These are phyloP conservation scores for Tremella fuciformis DNA, from an alignment of 768 basidiomycete species.

Conservation along the genomic window DNA sequence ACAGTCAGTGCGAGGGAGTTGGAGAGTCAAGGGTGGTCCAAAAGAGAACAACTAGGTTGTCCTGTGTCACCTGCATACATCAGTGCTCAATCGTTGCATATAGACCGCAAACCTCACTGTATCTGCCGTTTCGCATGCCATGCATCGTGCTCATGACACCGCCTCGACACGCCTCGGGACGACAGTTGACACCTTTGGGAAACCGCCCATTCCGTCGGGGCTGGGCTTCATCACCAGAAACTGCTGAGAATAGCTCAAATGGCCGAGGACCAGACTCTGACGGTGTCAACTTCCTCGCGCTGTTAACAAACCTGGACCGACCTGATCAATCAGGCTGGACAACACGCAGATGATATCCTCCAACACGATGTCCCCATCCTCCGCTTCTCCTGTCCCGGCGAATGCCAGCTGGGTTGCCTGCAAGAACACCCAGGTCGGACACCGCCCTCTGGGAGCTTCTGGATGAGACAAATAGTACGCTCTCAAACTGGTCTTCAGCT, in stretches of 20 bases:
- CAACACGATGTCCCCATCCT: conserved; percentile 36
- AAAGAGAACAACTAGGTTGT: too few relatives aligned
- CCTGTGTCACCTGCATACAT: too few relatives aligned
- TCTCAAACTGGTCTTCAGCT: conserved; percentile 24
- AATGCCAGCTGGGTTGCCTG: conserved; percentile 23
- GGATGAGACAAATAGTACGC: conserved; percentile 27
- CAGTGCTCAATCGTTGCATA: too few relatives aligned
- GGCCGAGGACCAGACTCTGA: conserved; percentile 36
- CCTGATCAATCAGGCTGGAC: conserved; percentile 46
- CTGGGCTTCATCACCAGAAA: conserved; percentile 36
- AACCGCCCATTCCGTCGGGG: conserved; percentile 39
- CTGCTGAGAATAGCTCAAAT: conserved; percentile 35
- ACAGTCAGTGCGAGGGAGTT: too few relatives aligned
- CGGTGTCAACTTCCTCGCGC: too few relatives aligned
- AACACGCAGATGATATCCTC: conserved; percentile 48
- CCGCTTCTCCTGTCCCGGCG: conserved; percentile 30
- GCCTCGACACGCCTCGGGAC: conserved; percentile 17
- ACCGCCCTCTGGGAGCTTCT: conserved; percentile 20
- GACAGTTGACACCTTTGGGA: conserved; percentile 34
- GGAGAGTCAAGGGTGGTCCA: too few relatives aligned
- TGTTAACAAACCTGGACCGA: conserved; percentile 17
- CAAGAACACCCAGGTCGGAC: conserved; percentile 40
- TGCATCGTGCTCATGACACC: neutral
- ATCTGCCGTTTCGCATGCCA: too few relatives aligned
- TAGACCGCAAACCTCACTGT: too few relatives aligned